phyloP scores from a whole-genome alignment of 2,329 filamentous ascomycete species.

The Fusarium sp. region DNA sequence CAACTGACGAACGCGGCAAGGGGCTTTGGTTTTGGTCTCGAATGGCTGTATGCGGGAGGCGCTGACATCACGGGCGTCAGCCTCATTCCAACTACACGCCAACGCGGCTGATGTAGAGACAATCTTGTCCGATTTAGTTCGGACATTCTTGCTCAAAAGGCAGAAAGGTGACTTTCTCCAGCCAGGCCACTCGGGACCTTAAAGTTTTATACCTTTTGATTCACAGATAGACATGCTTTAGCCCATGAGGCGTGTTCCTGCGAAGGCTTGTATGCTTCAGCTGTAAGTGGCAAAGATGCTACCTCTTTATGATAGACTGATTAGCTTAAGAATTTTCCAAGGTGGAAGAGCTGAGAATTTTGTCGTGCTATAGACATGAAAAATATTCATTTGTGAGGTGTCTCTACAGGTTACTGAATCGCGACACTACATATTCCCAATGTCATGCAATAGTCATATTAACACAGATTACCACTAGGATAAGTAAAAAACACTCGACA shows the following conservation, averaged over 20 bases:
- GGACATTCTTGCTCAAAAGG: background rate
- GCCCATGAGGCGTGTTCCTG: background rate
- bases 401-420: no score
- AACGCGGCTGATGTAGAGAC: background rate
- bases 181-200: background rate
- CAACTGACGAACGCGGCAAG: background rate
- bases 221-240: background rate
- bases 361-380: background rate
- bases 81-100: background rate
- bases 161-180: background rate
- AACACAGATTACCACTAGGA: background rate
- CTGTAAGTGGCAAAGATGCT: background rate
- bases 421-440: no score
- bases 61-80: background rate
- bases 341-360: background rate
- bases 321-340: background rate
- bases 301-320: background rate
- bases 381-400: background rate
- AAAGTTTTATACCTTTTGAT: background rate
- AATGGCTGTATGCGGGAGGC: background rate
- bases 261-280: background rate
- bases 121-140: background rate
- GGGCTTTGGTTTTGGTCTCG: background rate
- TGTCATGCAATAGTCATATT: background rate
- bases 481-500: background rate